phyloP scores from a whole-genome alignment of 805 yeast species.

The Wickerhamomyces strasburgensis region DNA sequence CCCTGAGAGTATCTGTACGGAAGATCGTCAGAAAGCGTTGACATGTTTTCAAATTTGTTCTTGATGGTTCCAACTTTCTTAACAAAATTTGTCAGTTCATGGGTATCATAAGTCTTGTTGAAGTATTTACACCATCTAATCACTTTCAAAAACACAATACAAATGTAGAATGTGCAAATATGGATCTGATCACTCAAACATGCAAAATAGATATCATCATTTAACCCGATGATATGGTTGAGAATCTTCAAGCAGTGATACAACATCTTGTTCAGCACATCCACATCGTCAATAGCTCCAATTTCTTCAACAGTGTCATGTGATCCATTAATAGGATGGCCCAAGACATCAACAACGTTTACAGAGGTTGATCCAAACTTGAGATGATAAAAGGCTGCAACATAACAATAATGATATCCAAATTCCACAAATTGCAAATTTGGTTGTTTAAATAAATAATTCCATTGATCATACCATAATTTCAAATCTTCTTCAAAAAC shows the following conservation, averaged over 20 bases:
- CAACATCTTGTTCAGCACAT: constrained; percentile 21
- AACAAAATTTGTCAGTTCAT: constrained; percentile 16
- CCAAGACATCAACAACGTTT: constrained; percentile 5
- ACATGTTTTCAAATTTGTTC: constrained; percentile 14
- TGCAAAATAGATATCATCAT: constrained; percentile 52
- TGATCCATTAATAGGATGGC: constrained; percentile 11
- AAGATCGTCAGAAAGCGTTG: constrained; percentile 17
- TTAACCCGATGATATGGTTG: constrained; percentile 24
- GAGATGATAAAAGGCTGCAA: constrained; percentile 44
- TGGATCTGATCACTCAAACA: constrained; percentile 70
- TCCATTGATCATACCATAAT: constrained; percentile 68
- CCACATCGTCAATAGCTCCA: constrained; percentile 17
- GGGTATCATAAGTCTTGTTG: constrained; percentile 17
- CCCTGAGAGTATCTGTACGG: constrained; percentile 18
- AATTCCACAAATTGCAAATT: constrained; percentile 70
- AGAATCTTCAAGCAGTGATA: constrained; percentile 23
- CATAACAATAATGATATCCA: constrained; percentile 57
- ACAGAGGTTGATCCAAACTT: constrained; percentile 17
- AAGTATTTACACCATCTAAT: constrained; percentile 21
- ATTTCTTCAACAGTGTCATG: too few species aligned
- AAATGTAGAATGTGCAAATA: constrained; percentile 28
- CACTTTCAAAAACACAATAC: constrained; percentile 21
- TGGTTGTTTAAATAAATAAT: constrained; percentile 61
- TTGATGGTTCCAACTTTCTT: constrained; percentile 17
- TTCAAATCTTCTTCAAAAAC: constrained; percentile 44